These are phyloP conservation scores for Hamamelis virginiana DNA, from an alignment of 164 flowering plant species.

Conservation along the genomic window DNA sequence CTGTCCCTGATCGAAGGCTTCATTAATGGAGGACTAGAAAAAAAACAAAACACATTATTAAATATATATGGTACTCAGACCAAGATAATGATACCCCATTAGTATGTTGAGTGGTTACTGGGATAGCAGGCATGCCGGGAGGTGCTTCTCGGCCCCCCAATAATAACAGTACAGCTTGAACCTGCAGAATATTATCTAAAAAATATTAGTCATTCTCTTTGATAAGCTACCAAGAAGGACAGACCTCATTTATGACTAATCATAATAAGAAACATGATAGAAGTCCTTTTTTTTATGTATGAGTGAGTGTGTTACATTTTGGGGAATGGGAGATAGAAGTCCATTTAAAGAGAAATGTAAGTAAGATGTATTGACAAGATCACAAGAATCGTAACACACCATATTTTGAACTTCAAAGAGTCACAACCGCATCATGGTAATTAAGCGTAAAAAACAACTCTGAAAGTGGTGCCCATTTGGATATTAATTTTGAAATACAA, in stretches of 20 bases:
- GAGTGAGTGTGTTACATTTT: no score
- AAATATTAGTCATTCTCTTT: not conserved
- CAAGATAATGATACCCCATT: conserved; percentile 28
- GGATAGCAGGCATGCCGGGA: conserved; percentile 27
- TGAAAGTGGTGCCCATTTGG: no score
- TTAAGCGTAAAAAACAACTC: no score
- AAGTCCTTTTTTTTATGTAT: not conserved
- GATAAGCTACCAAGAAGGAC: not conserved
- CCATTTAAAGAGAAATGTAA: not conserved
- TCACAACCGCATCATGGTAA: no score
- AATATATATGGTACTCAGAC: not conserved
- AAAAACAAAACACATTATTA: not conserved
- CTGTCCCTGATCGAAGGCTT: conserved; percentile 28
- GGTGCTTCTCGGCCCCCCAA: conserved; percentile 60
- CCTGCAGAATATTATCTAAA: conserved; percentile 34
- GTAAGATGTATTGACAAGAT: no score
- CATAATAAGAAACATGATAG: not conserved
- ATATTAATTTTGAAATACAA: no score
- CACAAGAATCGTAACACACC: no score
- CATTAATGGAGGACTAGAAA: not conserved
- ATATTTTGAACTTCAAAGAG: no score
- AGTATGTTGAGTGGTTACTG: conserved; percentile 22
- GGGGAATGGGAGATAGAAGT: no score
- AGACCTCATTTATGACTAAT: not conserved
- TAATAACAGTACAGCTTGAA: conserved; percentile 56